Conservation (phyloP, 176 grass and related monocot species). For the Cocos nucifera region DNA sequence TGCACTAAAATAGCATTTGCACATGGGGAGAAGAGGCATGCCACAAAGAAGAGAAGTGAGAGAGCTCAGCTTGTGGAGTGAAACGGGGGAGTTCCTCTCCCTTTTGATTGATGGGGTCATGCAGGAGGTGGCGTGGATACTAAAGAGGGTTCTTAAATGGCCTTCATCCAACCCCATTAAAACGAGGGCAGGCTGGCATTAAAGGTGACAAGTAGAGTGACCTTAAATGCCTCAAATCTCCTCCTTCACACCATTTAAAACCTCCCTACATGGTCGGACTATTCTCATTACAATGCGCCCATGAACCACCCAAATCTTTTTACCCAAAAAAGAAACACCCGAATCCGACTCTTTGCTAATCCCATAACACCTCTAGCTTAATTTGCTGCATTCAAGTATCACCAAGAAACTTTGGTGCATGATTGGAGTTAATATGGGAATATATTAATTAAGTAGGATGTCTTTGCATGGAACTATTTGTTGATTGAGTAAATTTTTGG, state of each 20-base stretch:
- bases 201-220: conserved; percentile 73
- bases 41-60: neutral
- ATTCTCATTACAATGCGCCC: conserved; percentile 42
- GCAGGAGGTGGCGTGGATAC: conserved; percentile 42
- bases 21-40: neutral
- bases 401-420: too few relatives aligned
- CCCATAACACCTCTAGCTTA: neutral
- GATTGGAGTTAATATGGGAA: too few relatives aligned
- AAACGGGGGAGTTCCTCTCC: neutral
- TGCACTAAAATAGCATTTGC: conserved; percentile 7
- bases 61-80: conserved; percentile 1
- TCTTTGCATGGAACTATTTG: too few relatives aligned
- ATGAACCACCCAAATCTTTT: conserved; percentile 24
- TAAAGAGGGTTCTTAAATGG: conserved; percentile 66
- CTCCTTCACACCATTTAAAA: conserved; percentile 64
- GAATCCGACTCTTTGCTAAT: conserved; percentile 10
- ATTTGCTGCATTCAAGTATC: too few relatives aligned
- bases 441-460: too few relatives aligned
- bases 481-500: too few relatives aligned
- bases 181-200: conserved; percentile 63
- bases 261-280: conserved; percentile 32
- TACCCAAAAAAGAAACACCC: conserved; percentile 6
- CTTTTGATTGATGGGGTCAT: conserved; percentile 65
- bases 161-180: conserved; percentile 81
- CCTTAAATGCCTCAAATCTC: conserved; percentile 91